A percentile compares a stretch with the other conserved stretches of the same genome.
These are phyloP conservation scores for Neonectria neomacrospora DNA, from an alignment of 2,329 filamentous ascomycete species.

Conservation along the genomic window DNA sequence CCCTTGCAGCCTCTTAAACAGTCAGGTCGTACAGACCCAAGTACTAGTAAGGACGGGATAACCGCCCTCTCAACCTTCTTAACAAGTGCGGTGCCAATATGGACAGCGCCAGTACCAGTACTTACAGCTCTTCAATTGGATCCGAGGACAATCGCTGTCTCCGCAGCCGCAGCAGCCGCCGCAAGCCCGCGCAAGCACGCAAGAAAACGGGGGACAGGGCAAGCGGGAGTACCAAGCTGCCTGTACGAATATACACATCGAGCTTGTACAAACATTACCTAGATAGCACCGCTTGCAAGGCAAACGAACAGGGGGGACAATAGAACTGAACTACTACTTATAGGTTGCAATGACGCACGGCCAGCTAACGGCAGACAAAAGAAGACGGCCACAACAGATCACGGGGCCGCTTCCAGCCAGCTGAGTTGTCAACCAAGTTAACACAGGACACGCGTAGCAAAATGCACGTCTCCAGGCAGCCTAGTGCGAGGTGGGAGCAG, in stretches of 20 bases:
- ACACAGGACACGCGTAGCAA: constrained; percentile 10
- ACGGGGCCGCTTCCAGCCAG: constrained; percentile 4
- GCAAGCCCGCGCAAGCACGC: constrained; percentile 41
- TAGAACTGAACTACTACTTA: neutral
- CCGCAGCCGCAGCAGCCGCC: constrained; percentile 26
- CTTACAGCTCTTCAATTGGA: neutral
- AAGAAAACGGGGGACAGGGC: constrained; percentile 35
- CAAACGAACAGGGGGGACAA: constrained; percentile 17
- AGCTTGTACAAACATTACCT: neutral
- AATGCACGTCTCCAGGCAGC: neutral
- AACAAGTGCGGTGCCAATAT: neutral
- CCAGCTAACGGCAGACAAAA: constrained; percentile 1
- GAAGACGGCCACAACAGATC: constrained; percentile 10
- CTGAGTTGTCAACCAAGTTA: constrained; percentile 2
- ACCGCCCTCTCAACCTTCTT: neutral
- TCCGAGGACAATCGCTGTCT: constrained; percentile 27
- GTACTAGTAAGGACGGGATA: neutral
- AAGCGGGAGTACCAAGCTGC: constrained; percentile 17
- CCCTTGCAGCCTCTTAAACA: neutral
- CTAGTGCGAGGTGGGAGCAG: constrained; percentile 3
- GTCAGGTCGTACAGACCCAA: neutral
- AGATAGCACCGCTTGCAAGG: constrained; percentile 2
- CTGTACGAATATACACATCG: neutral
- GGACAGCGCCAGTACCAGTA: neutral
- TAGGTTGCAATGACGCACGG: constrained; percentile 20